Evolutionary conservation across 805 yeast genomes (phyloP).

Genomic region (Candida insectalens): DNA sequence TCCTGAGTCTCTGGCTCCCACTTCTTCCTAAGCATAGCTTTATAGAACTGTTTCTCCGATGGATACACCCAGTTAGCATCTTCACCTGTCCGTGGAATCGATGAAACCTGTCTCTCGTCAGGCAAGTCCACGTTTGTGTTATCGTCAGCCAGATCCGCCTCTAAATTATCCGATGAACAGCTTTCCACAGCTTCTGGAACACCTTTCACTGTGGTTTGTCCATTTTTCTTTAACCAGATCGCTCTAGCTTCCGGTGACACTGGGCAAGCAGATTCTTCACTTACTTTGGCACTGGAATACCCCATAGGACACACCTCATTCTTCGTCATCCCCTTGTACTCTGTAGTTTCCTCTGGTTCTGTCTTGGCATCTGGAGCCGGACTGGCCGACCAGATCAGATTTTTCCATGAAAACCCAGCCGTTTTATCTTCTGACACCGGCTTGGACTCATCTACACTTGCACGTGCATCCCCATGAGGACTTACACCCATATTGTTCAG

Average conservation of each 20-base stretch:
- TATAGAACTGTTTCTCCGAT: slow-evolving; percentile 87
- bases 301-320: slow-evolving; percentile 8
- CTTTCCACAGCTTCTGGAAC: slow-evolving; percentile 24
- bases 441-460: too few relatives aligned
- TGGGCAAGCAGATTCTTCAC: slow-evolving; percentile 24
- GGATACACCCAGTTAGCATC: slow-evolving; percentile 86
- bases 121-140: slow-evolving; percentile 38
- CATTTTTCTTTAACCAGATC: slow-evolving; percentile 22
- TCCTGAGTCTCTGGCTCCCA: slow-evolving; percentile 78
- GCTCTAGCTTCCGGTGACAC: slow-evolving; percentile 29
- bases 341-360: too few relatives aligned
- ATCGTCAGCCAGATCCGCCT: slow-evolving; percentile 1
- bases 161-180: slow-evolving; percentile 35
- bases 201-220: slow-evolving; percentile 1
- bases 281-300: slow-evolving; percentile 13
- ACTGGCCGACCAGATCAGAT: slow-evolving; percentile 16
- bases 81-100: slow-evolving; percentile 73
- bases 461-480: too few relatives aligned
- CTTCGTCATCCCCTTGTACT: too few relatives aligned
- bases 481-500: too few relatives aligned
- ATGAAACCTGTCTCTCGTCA: slow-evolving; percentile 64
- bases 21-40: slow-evolving; percentile 86
- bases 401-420: slow-evolving; percentile 10
- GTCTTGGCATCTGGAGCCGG: too few relatives aligned
- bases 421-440: too few relatives aligned